These are phyloP conservation scores for Colletotrichum cordylinicola DNA, from an alignment of 2,329 filamentous ascomycete species.

Conservation along the genomic window DNA sequence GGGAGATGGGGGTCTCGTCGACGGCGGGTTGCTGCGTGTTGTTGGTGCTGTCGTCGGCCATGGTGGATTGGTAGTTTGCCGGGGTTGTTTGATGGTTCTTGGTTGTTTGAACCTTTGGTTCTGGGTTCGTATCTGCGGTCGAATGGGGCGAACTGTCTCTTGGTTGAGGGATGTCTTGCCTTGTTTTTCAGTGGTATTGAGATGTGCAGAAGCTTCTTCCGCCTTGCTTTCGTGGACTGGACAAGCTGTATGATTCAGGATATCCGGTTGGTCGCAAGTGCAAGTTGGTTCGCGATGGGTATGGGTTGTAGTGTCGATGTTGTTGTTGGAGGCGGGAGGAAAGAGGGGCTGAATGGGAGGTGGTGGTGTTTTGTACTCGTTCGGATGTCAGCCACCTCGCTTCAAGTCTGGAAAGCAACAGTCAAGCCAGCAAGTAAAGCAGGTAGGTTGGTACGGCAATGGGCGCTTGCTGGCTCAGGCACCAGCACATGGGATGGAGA, in stretches of 20 bases:
- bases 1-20: conserved; percentile 65
- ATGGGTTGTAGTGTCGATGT: background rate
- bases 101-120: background rate
- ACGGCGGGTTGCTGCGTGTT: conserved; percentile 33
- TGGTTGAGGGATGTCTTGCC: background rate
- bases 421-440: background rate
- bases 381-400: background rate
- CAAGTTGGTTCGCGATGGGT: background rate
- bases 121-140: background rate
- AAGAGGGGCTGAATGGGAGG: background rate
- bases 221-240: background rate
- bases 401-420: background rate
- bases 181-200: conserved; percentile 6
- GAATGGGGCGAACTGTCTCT: background rate
- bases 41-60: conserved; percentile 35
- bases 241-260: background rate
- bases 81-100: background rate
- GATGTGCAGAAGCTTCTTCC: background rate
- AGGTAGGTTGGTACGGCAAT: conserved; percentile 14
- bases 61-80: conserved; percentile 20
- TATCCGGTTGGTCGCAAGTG: background rate
- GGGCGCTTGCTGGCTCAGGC: background rate
- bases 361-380: conserved; percentile 11
- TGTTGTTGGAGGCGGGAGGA: background rate
- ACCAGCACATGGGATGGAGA: background rate